Base-by-base conservation (phyloP, 1,284 basidiomycete genomes). In the Hypsizygus ulmarius region DNA sequence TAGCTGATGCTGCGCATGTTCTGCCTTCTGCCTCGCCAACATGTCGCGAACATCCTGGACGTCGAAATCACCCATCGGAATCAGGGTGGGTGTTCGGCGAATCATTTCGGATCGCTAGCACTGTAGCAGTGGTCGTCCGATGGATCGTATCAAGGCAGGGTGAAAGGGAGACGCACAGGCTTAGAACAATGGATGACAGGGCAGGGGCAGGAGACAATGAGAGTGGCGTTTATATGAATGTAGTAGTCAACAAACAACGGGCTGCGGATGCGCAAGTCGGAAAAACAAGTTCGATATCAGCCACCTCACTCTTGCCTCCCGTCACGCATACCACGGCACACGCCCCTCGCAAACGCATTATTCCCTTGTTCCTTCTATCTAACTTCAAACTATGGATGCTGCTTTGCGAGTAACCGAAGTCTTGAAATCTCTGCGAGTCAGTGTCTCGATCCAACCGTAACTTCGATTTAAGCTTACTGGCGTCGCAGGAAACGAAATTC, bases 401-500 rank as follows among this genome's bases (percentile, higher is more conserved):
- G 61, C 81, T 46, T 49, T 83, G 48, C 82, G 81, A 55, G 75
- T 82, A 43, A 78, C 79, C 46, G 86, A 91, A 47, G 75, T 81
- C 48, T 58, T 91, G 64, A 87, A 84, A 64, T 78, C 76, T n/a
- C 76, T 93, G 65, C 76, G 81, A 64, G 87, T 88, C 54, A 63
- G 80, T 72, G 9, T 41, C 30, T n/a, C 9, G 8, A 15, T 18
- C 19, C 3, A 16, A 45, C 14, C 11, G 29, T 10, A 36, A 35
- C 36, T n/a, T 34, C 10, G 33, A 37, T 35, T 37, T n/a, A 25
- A 41, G 39, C 11, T 34, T 36, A 15, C 33, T 34, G 12, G 12
- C 32, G n/a, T 30, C 12, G 14, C 68, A 90, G 87, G 87, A 95
- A 71, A 90, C 92, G 16, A 81, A 84, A 51, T 77, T 97, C 49